These are phyloP conservation scores for Aspergillus sp. DNA, from an alignment of 2,329 filamentous ascomycete genomes.

Conservation along the genomic window DNA sequence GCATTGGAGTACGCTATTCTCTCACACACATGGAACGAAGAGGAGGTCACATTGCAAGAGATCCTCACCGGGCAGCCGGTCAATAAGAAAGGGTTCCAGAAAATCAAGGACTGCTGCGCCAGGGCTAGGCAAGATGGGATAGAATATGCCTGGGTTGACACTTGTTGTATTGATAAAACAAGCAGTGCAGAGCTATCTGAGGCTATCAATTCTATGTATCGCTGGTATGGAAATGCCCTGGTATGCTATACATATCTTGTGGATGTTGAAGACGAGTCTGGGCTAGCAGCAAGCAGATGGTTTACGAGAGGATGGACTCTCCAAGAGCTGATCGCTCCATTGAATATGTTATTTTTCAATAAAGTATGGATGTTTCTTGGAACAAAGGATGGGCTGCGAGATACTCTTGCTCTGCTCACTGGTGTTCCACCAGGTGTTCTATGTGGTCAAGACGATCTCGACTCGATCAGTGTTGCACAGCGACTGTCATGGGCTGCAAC, in stretches of 20 bases:
- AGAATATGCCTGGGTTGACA: constrained; percentile 35
- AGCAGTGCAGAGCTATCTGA: constrained; percentile 32
- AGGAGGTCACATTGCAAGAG: constrained; percentile 18
- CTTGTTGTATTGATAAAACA: constrained; percentile 35
- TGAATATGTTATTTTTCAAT: neutral
- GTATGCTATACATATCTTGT: constrained; percentile 31
- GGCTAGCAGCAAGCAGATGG: too few species aligned
- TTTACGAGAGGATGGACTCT: too few species aligned
- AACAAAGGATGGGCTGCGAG: too few species aligned
- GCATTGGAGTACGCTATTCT: constrained; percentile 17
- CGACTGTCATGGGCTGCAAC: neutral
- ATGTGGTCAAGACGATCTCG: neutral
- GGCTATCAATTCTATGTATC: constrained; percentile 24
- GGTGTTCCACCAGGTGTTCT: too few species aligned
- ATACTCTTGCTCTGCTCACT: too few species aligned
- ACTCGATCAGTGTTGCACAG: neutral
- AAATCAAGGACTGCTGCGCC: neutral
- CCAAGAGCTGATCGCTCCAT: too few species aligned
- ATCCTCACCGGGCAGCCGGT: neutral
- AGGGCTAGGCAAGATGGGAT: neutral
- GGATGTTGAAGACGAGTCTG: constrained; percentile 12
- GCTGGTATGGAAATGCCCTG: constrained; percentile 29
- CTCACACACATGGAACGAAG: constrained; percentile 17
- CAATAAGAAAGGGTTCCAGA: constrained; percentile 4
- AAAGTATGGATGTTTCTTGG: too few species aligned